A percentile compares a stretch with the other conserved stretches of the same genome.
These are phyloP conservation scores for Flueggea neowawraea DNA, from an alignment of 441 rosid species.

Conservation along the genomic window DNA sequence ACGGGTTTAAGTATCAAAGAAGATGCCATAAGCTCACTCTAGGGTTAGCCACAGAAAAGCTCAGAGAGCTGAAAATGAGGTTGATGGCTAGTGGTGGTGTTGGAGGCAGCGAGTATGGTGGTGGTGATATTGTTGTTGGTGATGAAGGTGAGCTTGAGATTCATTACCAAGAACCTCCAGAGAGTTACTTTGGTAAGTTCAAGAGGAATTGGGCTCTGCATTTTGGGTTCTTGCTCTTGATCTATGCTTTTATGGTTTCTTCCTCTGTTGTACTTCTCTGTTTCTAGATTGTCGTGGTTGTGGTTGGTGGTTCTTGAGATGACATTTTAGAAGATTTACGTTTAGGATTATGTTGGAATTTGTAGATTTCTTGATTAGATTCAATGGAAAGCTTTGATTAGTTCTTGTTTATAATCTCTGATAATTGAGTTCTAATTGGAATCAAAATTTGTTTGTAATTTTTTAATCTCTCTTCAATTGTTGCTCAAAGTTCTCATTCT, in stretches of 20 bases:
- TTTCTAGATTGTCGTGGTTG: conserved; percentile 31
- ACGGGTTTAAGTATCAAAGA: conserved; percentile 94
- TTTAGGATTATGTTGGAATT: too few species aligned
- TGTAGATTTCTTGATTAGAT: too few species aligned
- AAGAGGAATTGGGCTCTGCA: conserved; percentile 96
- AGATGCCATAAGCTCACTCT: conserved; percentile 95
- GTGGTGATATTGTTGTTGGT: conserved; percentile 37
- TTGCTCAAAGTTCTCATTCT: too few species aligned
- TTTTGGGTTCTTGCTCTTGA: conserved; percentile 82
- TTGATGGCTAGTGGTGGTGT: conserved; percentile 12
- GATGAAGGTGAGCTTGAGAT: conserved; percentile 81
- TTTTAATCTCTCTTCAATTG: too few species aligned
- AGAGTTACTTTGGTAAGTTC: conserved; percentile 85
- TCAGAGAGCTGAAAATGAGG: conserved; percentile 67
- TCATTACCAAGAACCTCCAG: conserved; percentile 95
- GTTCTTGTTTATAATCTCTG: too few species aligned
- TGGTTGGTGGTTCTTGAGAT: not conserved
- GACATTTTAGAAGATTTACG: not conserved
- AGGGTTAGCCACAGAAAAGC: conserved; percentile 84
- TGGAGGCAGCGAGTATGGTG: too few species aligned
- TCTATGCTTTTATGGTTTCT: conserved; percentile 80
- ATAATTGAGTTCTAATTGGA: too few species aligned
- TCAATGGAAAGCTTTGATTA: too few species aligned
- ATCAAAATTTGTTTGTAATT: too few species aligned
- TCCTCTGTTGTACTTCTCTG: conserved; percentile 82